phyloP scores from a whole-genome alignment of 805 yeast species.

The Pichia occidentalis region DNA sequence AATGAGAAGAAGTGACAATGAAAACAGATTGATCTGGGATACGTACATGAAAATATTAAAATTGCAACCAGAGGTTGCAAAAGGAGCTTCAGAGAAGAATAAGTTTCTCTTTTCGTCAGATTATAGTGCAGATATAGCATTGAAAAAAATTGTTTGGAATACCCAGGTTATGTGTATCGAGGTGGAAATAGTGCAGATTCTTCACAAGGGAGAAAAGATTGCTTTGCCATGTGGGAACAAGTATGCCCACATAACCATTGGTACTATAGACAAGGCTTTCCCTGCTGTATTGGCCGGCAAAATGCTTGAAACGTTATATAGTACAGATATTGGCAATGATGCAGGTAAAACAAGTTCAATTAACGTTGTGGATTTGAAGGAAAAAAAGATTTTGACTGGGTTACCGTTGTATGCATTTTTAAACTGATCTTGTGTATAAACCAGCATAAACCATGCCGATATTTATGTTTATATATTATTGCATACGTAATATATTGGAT shows the following conservation, averaged over 20 bases:
- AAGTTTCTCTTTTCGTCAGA: slow-evolving; percentile 16
- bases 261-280: slow-evolving; percentile 40
- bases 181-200: slow-evolving; percentile 32
- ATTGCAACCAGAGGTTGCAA: neutral
- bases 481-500: too few relatives aligned
- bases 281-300: slow-evolving; percentile 48
- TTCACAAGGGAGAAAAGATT: slow-evolving; percentile 1
- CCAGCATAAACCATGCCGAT: neutral
- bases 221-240: slow-evolving; percentile 32
- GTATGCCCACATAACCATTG: slow-evolving; percentile 68
- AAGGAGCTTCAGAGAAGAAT: slow-evolving; percentile 3
- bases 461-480: too few relatives aligned
- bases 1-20: slow-evolving; percentile 15
- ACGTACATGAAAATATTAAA: slow-evolving; percentile 10
- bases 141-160: slow-evolving; percentile 45
- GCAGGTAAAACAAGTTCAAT: slow-evolving; percentile 5
- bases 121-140: slow-evolving; percentile 32
- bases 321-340: slow-evolving; percentile 17
- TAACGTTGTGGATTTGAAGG: slow-evolving; percentile 15
- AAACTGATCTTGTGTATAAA: neutral
- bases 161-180: slow-evolving; percentile 46
- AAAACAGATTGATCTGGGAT: slow-evolving; percentile 17
- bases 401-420: slow-evolving; percentile 20
- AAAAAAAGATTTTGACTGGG: slow-evolving; percentile 4
- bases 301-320: slow-evolving; percentile 24